Conservation (phyloP, 2,329 filamentous ascomycete genomes). For the Hypoxylon sp. region DNA sequence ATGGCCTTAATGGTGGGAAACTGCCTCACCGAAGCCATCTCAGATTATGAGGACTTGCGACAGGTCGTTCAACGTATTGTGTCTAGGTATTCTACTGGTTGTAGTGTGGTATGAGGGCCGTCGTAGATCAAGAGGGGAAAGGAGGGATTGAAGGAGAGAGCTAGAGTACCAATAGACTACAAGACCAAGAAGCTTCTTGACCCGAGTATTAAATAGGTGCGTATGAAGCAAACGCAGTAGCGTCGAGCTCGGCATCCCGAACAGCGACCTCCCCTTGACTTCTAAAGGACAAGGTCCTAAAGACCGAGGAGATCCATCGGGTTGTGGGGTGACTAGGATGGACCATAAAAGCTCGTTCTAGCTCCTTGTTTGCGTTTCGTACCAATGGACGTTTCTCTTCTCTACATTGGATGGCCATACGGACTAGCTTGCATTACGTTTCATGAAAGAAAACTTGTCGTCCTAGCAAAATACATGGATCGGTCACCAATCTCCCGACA, state of each 20-base stretch:
- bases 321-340: constrained; percentile 34
- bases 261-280: constrained; percentile 31
- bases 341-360: constrained; percentile 27
- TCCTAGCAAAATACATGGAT: constrained; percentile 32
- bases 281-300: constrained; percentile 17
- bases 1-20: constrained; percentile 85
- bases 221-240: constrained; percentile 25
- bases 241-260: constrained; percentile 41
- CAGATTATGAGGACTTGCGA: constrained; percentile 9
- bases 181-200: constrained; percentile 18
- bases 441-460: constrained; percentile 22
- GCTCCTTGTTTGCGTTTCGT: constrained; percentile 31
- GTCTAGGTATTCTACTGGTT: constrained; percentile 6
- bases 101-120: not conserved
- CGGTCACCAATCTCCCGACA: constrained; percentile 45
- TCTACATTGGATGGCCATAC: constrained; percentile 13
- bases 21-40: constrained; percentile 65
- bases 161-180: constrained; percentile 22
- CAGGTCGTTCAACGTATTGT: constrained; percentile 3
- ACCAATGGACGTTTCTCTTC: constrained; percentile 8
- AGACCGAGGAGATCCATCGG: constrained; percentile 37
- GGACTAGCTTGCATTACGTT: constrained; percentile 40
- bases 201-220: constrained; percentile 36
- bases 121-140: not conserved
- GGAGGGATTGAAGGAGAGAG: constrained; percentile 9